Base-by-base conservation (phyloP, 805 yeast genomes). In the Ogataea neopini region DNA sequence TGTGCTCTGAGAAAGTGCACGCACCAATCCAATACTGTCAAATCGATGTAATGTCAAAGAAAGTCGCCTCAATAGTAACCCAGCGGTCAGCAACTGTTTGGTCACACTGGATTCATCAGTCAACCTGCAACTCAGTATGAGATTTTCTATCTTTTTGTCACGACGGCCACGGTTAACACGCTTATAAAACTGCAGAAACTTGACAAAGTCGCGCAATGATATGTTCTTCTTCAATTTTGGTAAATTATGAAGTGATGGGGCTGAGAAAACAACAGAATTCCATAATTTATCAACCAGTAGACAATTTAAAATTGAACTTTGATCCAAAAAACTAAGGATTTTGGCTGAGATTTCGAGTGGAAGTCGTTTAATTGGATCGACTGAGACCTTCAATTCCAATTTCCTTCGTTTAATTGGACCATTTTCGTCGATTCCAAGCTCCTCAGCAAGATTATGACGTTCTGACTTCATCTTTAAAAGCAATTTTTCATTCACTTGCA, bases 401-500 rank as follows among this genome's bases (percentile, higher is more conserved):
- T 40, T 48, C 25, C 49, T 9, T 25, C 52, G 38, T 32, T 45
- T 43, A 2, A 19, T 14, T n/a, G 14, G 22, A 2, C 15, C 11
- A 15, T 28, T 26, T 3, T 8, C 40, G 22, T 34, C 34, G 15
- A 7, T 6, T 29, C 18, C 30, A 8, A 14, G 34, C 10, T 22
- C 40, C 23, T 48, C 35, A 20, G 18, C 42, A 34, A 59, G 35
- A 1, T 14, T 14, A 1, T 34, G 39, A 32, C 45, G 44, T 34
- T 58, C 54, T 1, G 18, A 25, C 50, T 44, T 53, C 62, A 52
- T 62, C 46, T 54, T 69, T 1, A 48, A 45, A 30, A 64, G 64
- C 19, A 76, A 59, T 22, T 61, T 58, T 25, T 64, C 63, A 15
- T 72, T 70, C 13, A 72, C 68, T 11, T 45, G 50, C 10, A 73